phyloP scores from a whole-genome alignment of 129 eudicot species.

The Flaveria trinervia region DNA sequence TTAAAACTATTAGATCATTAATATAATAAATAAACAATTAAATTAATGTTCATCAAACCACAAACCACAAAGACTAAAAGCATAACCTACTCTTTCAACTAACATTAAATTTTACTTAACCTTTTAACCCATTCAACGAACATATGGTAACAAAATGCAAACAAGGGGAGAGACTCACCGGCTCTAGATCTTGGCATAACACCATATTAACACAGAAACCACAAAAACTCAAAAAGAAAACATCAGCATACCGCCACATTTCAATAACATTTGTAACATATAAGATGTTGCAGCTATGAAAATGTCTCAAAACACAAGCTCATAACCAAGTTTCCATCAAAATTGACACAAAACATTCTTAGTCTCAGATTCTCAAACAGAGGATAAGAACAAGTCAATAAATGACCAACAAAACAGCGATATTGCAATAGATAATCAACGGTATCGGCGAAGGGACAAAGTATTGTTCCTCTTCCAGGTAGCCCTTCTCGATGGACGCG shows the following conservation, averaged over 20 bases:
- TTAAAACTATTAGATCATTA: no score
- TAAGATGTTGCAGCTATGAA: neutral
- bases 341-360: slow-evolving; percentile 24
- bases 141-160: neutral
- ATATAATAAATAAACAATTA: no score
- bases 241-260: neutral
- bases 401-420: neutral
- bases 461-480: slow-evolving; percentile 97
- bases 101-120: no score
- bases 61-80: no score
- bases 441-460: slow-evolving; percentile 71
- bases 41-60: no score
- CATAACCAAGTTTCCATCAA: slow-evolving; percentile 14
- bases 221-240: neutral
- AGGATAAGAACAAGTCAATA: slow-evolving; percentile 9
- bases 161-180: neutral
- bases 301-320: neutral
- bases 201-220: neutral
- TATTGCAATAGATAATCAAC: slow-evolving; percentile 39
- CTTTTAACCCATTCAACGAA: no score
- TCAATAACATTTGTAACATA: neutral
- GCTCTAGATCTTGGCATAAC: neutral
- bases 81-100: no score
- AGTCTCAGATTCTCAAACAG: slow-evolving; percentile 24
- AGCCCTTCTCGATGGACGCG: slow-evolving; percentile 78